Evolutionary conservation across 129 eudicot species (phyloP).

Genomic region (Dittrichia graveolens): DNA sequence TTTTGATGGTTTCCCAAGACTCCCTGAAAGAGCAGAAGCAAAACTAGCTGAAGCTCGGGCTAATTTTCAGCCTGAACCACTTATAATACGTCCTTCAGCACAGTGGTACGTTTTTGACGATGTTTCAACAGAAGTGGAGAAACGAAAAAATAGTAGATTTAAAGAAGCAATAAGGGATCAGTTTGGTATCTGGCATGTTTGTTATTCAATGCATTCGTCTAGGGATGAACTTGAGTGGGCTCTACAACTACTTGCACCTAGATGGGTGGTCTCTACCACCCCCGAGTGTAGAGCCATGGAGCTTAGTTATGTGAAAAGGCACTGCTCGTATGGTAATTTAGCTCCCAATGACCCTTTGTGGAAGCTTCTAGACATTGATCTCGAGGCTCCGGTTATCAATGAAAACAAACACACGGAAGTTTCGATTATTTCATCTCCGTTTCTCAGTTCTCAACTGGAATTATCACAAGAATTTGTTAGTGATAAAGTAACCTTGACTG

Average conservation of each 20-base stretch:
- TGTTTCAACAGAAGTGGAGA: conserved; percentile 49
- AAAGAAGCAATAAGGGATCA: conserved; percentile 59
- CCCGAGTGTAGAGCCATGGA: conserved; percentile 76
- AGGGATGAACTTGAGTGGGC: conserved; percentile 96
- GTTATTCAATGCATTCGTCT: conserved; percentile 87
- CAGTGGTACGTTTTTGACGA: conserved; percentile 78
- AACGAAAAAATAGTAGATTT: conserved; percentile 39
- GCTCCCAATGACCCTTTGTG: conserved; percentile 50
- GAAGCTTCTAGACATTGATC: conserved; percentile 62
- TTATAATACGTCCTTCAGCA: conserved; percentile 73
- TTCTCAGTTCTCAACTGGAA: conserved; percentile 31
- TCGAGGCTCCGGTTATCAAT: conserved; percentile 31
- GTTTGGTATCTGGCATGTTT: conserved; percentile 89
- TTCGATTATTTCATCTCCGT: conserved; percentile 24
- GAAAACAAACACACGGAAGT: conserved; percentile 27
- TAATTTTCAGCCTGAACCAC: conserved; percentile 68
- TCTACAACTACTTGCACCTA: conserved; percentile 68
- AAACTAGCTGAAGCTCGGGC: conserved; percentile 68
- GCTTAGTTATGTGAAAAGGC: conserved; percentile 61
- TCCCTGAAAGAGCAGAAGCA: conserved; percentile 74
- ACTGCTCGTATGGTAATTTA: conserved; percentile 46
- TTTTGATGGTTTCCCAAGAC: conserved; percentile 71
- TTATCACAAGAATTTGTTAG: conserved; percentile 22
- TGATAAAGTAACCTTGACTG: conserved; percentile 31
- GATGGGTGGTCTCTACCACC: conserved; percentile 87